Evolutionary conservation across 306 rosid species (phyloP), one percentile per base, ranked within the genome.

Genomic region (Cicer cuneatum): DNA sequence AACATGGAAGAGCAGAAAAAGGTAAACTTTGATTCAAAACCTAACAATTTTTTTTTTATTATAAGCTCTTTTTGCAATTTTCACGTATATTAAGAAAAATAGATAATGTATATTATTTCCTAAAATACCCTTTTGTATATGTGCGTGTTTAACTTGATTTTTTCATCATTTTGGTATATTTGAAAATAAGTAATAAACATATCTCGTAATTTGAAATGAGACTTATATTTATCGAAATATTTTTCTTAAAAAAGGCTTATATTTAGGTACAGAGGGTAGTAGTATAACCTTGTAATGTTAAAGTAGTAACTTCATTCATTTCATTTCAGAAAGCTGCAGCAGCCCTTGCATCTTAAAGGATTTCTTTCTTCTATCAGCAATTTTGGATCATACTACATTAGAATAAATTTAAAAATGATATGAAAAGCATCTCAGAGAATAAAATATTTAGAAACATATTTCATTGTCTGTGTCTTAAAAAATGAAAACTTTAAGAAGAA

Each of bases 241-340:
- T 29, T 29, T 29, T 3, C 33, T 29, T 29, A 29, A 29, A 29
- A 29, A 29, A 29, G 4, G 4, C 33, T 3, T 29, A 29, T 4
- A 29, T 29, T 29, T 29, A 29, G 33, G 33, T 2, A 29, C 33
- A 29, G 33, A 29, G 33, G 33, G 33, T 29, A 29, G 33, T 24
- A 24, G 33, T 0, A 29, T 29, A 29, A 29, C 5, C 0, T 29
- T 29, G 33, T 29, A 29, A 29, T 29, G 1, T 29, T 6, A 48
- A 48, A 57, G 11, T 12, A 59, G 35, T 59, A 6, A 12, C 18
- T 48, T 13, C 7, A 53, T 68, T 49, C 62, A 53, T 68, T 49
- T 57, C 54, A 72, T 81, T 79, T 77, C 85, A 88, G 96, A 90
- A 85, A 82, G 89, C 87, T 73, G 79, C 91, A 24, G 82, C 91